Conservation (phyloP, 192 early-diverging fungal genomes). For the Coemansia sp. region DNA sequence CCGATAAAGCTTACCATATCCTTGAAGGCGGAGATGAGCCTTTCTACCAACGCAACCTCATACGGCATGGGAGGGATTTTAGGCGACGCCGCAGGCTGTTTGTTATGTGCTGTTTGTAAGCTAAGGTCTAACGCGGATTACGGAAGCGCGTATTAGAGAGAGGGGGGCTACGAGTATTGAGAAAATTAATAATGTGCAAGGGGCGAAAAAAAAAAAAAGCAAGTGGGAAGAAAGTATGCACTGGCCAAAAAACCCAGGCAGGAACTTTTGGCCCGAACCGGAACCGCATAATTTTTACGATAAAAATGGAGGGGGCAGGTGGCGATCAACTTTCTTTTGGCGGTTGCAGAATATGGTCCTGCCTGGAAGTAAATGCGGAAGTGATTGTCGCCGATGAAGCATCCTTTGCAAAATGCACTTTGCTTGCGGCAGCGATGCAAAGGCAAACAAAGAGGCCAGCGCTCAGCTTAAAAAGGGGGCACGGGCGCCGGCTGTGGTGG, state of each 20-base stretch:
- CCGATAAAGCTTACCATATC: conserved; percentile 39
- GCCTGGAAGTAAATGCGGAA: conserved; percentile 6
- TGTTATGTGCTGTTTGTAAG: too few species aligned
- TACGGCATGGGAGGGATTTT: conserved; percentile 35
- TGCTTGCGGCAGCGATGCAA: not conserved
- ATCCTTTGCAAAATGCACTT: conserved; percentile 1
- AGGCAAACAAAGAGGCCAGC: not conserved
- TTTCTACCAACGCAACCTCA: conserved; percentile 50
- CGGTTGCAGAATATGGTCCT: not conserved
- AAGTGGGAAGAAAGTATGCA: not conserved
- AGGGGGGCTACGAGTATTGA: too few species aligned
- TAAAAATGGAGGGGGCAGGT: not conserved
- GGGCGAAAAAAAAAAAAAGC: not conserved
- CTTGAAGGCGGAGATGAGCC: conserved; percentile 47
- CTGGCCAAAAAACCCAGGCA: not conserved
- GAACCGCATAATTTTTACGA: conserved; percentile 8
- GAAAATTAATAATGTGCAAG: not conserved
- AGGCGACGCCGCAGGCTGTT: too few species aligned
- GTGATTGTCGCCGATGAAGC: conserved; percentile 5
- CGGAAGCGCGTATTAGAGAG: too few species aligned
- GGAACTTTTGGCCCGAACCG: not conserved
- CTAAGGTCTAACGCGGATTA: too few species aligned
- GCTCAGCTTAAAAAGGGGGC: too few species aligned
- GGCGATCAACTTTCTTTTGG: not conserved
- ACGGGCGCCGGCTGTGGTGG: too few species aligned